These are phyloP conservation scores for Malassezia globosa DNA, from an alignment of 1,284 basidiomycete genomes.

Conservation along the genomic window DNA sequence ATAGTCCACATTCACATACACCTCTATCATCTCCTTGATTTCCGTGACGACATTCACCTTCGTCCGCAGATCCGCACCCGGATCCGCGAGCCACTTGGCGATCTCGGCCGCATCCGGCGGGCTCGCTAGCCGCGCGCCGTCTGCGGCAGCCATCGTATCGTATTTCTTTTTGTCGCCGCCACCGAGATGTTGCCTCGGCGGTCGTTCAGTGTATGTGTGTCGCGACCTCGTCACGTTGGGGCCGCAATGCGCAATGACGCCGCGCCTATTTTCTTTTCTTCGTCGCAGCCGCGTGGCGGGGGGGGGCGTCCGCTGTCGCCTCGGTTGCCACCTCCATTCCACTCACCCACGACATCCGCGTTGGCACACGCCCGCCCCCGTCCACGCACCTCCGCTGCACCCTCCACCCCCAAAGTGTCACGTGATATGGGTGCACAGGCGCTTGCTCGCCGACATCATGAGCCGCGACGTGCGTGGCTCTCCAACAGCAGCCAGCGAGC, in stretches of 20 bases:
- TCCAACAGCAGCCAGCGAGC: no score
- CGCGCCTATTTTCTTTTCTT: not conserved
- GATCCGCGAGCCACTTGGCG: slow-evolving; percentile 12
- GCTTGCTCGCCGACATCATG: slow-evolving; percentile 1
- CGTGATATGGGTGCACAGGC: not conserved
- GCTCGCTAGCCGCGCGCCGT: slow-evolving; percentile 9
- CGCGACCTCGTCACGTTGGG: no score
- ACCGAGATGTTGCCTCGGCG: no score
- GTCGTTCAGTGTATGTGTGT: no score
- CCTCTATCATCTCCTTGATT: slow-evolving; percentile 38
- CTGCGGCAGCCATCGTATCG: slow-evolving; percentile 5
- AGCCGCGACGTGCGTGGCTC: not conserved
- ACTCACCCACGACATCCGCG: no score
- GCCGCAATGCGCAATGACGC: no score
- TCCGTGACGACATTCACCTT: slow-evolving; percentile 32
- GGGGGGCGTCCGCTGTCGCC: no score
- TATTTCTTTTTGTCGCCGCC: not conserved
- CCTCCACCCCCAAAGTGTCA: not conserved
- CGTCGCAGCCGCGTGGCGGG: not conserved
- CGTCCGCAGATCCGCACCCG: slow-evolving; percentile 21
- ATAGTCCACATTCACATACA: slow-evolving; percentile 54
- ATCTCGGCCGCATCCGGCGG: slow-evolving; percentile 14
- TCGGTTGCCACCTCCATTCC: no score
- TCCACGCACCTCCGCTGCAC: not conserved
- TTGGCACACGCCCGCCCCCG: no score